Evolutionary conservation across 2,329 filamentous ascomycete species (phyloP).

Genomic region (Byssothecium circinans): DNA sequence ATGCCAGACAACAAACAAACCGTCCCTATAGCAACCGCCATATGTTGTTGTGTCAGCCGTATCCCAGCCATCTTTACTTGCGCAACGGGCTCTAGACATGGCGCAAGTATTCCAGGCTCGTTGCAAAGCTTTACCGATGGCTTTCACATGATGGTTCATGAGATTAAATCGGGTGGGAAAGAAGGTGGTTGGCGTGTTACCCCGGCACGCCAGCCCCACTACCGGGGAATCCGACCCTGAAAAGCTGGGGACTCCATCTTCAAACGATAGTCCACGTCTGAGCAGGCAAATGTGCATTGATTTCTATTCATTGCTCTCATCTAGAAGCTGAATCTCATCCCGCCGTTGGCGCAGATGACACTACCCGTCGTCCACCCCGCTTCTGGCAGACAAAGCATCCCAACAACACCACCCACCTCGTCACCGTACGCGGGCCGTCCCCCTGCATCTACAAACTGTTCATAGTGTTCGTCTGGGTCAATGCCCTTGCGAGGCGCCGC

Average conservation of each 20-base stretch:
- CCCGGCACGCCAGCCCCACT: not conserved
- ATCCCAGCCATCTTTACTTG: not conserved
- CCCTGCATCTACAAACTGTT: constrained; percentile 51
- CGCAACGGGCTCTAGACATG: not conserved
- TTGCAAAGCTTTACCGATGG: not conserved
- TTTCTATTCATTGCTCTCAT: not conserved
- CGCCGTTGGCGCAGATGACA: constrained; percentile 79
- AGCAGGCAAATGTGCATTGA: no score
- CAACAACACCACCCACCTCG: constrained; percentile 75
- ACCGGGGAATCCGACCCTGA: no score
- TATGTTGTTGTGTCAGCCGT: not conserved
- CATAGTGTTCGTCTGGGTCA: constrained; percentile 60
- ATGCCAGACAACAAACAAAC: constrained; percentile 16
- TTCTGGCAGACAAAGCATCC: constrained; percentile 73
- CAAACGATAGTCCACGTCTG: not conserved
- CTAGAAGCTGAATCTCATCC: constrained; percentile 55
- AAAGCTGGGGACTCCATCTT: no score
- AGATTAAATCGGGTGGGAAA: not conserved
- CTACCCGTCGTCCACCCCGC: constrained; percentile 78
- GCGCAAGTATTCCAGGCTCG: not conserved
- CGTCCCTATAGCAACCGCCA: constrained; percentile 14
- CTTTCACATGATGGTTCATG: not conserved
- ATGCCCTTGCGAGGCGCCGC: constrained; percentile 62
- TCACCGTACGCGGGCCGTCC: constrained; percentile 62
- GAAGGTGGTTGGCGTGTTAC: not conserved